Evolutionary conservation across 306 rosid genomes (phyloP).

Genomic region (Sesbania bispinosa): DNA sequence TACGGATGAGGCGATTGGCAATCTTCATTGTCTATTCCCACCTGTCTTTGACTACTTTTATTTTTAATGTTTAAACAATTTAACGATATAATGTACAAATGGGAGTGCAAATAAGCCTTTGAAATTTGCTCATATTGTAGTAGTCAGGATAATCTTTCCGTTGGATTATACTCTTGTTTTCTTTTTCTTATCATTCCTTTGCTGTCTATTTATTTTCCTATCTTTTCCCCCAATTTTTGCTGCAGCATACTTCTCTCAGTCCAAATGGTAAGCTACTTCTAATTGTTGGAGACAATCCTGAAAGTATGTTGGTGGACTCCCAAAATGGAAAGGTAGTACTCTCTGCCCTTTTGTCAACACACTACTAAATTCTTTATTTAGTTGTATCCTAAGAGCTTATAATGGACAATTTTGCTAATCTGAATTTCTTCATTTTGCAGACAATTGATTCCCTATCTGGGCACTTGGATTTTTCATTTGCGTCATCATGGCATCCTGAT

Average conservation of each 20-base stretch:
- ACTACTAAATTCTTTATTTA: background rate
- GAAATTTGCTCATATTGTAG: background rate
- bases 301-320: slow-evolving; percentile 70
- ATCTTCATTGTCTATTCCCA: background rate
- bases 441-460: slow-evolving; percentile 46
- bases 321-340: slow-evolving; percentile 72
- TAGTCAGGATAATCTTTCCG: background rate
- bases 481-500: slow-evolving; percentile 80
- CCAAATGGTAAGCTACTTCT: slow-evolving; percentile 64
- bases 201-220: background rate
- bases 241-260: slow-evolving; percentile 75
- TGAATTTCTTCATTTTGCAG: slow-evolving; percentile 36
- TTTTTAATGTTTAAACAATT: background rate
- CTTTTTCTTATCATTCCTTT: background rate
- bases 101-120: background rate
- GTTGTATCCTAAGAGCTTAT: background rate
- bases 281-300: slow-evolving; percentile 79
- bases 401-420: background rate
- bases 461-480: slow-evolving; percentile 81
- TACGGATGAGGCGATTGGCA: background rate
- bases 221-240: background rate
- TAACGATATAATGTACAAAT: background rate
- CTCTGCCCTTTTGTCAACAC: background rate
- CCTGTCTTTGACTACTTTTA: background rate
- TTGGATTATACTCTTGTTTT: background rate